Evolutionary conservation across 2,329 filamentous ascomycete genomes (phyloP), one percentile per base, ranked within the genome.

Genomic region (Sporothrix inflata): DNA sequence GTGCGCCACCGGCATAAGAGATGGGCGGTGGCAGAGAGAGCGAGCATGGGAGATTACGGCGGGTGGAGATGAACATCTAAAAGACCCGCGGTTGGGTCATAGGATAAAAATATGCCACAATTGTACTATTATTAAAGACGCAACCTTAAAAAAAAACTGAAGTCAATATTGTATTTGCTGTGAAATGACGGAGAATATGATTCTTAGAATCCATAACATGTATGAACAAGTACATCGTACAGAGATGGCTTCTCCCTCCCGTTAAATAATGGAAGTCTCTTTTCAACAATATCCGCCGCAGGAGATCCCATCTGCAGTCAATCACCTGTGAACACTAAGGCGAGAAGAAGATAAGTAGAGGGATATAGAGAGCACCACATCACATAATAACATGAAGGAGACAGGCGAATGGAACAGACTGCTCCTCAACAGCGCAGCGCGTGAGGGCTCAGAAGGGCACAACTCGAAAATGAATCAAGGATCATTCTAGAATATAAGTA

Each of bases 1-100:
- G 55, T 42, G 69, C 70, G 14, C 70, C 70, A 21, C 61, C 70
- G 34, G 49, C 51, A 45, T 71, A 71, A 67, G n/a, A 7, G 14
- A 42, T 27, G 3, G 14, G 4, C 3, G 4, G 19, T n/a, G 60
- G 57, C 16, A 4, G 60, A 7, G 49, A 40, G 19, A 12, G 12
- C 3, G 45, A 68, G 45, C 38, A 11, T 27, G 38, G 27, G 14
- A 21, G 21, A 40, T 4, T 14, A 45, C n/a, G 12, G 3, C 21
- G 12, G 38, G 6, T n/a, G 21, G 11, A 42, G 57, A 34, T 14
- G 19, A 40, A n/a, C 30, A 38, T 49, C n/a, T 34, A 30, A 27
- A 66, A 53, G 30, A 47, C 11, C 21, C 66, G 45, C 11, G 9
- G 49, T 14, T 5, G 34, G 38, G 60, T 21, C 60, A 14, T 45